phyloP scores from a whole-genome alignment of 2,329 filamentous ascomycete species.

The Sporothrix brasiliensis region DNA sequence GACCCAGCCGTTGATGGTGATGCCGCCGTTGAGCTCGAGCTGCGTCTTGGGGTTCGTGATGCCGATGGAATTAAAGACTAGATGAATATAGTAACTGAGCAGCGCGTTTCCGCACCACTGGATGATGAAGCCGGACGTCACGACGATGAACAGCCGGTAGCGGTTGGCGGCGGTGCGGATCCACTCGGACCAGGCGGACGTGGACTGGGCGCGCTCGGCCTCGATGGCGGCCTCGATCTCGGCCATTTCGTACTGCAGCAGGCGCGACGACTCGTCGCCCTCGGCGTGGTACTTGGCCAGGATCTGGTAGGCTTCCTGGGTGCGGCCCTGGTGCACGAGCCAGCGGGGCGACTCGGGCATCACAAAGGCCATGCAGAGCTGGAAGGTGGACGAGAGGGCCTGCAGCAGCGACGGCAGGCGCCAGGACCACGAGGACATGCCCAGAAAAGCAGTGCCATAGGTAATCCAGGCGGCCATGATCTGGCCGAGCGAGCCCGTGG shows the following conservation, averaged over 20 bases:
- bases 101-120: constrained; percentile 38
- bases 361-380: constrained; percentile 30
- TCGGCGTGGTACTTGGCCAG: constrained; percentile 35
- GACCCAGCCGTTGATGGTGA: constrained; percentile 37
- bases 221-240: constrained; percentile 43
- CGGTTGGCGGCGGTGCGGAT: constrained; percentile 35
- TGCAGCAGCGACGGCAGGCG: constrained; percentile 52
- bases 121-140: constrained; percentile 32
- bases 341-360: constrained; percentile 34
- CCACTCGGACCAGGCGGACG: constrained; percentile 30
- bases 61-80: constrained; percentile 43
- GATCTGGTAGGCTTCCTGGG: constrained; percentile 49
- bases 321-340: constrained; percentile 30
- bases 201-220: constrained; percentile 39
- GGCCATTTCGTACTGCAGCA: constrained; percentile 35
- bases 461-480: constrained; percentile 75
- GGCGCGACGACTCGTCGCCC: constrained; percentile 28
- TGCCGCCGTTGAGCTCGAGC: constrained; percentile 38
- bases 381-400: constrained; percentile 34
- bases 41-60: constrained; percentile 37
- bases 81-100: constrained; percentile 43
- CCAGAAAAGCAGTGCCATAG: constrained; percentile 57
- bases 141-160: constrained; percentile 33
- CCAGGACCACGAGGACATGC: constrained; percentile 38
- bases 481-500: constrained; percentile 78